A percentile compares a stretch with the other conserved stretches of the same genome.
phyloP scores from a whole-genome alignment of 2,329 filamentous ascomycete species.

The Didymella pomorum region DNA sequence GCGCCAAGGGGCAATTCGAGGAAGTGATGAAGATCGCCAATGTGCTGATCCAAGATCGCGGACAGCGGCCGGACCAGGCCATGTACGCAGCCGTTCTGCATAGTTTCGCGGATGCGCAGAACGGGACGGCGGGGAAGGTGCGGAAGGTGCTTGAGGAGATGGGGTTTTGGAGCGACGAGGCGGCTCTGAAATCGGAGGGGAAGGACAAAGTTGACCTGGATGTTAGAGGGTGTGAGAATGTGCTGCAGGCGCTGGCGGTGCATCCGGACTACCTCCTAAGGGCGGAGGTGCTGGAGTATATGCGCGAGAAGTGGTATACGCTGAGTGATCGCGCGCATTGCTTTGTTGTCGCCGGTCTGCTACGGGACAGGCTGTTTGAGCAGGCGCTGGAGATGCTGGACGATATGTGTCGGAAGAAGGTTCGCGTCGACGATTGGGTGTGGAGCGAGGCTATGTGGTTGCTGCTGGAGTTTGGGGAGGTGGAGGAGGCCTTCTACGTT shows the following conservation, averaged over 20 bases:
- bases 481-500: slow-evolving; percentile 78
- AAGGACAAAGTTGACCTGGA: slow-evolving; percentile 68
- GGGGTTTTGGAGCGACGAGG: slow-evolving; percentile 48
- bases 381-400: slow-evolving; percentile 76
- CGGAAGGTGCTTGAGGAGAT: slow-evolving; percentile 75
- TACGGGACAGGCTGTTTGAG: slow-evolving; percentile 85
- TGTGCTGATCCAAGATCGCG: slow-evolving; percentile 65
- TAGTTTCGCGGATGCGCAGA: slow-evolving; percentile 68
- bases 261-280: slow-evolving; percentile 87
- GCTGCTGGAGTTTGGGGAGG: slow-evolving; percentile 74
- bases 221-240: slow-evolving; percentile 72
- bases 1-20: slow-evolving; percentile 34
- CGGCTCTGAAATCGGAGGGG: slow-evolving; percentile 25
- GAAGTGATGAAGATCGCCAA: slow-evolving; percentile 58
- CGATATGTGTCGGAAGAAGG: slow-evolving; percentile 66
- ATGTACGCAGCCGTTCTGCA: slow-evolving; percentile 80
- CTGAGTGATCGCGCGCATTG: slow-evolving; percentile 69
- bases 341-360: slow-evolving; percentile 73
- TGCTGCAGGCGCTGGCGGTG: slow-evolving; percentile 75
- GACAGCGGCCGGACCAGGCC: slow-evolving; percentile 63
- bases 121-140: slow-evolving; percentile 73
- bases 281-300: slow-evolving; percentile 73
- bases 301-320: slow-evolving; percentile 76
- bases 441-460: slow-evolving; percentile 79
- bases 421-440: slow-evolving; percentile 73